Evolutionary conservation across 2,329 filamentous ascomycete species (phyloP).

Genomic region (Cordyceps fumosorosea): DNA sequence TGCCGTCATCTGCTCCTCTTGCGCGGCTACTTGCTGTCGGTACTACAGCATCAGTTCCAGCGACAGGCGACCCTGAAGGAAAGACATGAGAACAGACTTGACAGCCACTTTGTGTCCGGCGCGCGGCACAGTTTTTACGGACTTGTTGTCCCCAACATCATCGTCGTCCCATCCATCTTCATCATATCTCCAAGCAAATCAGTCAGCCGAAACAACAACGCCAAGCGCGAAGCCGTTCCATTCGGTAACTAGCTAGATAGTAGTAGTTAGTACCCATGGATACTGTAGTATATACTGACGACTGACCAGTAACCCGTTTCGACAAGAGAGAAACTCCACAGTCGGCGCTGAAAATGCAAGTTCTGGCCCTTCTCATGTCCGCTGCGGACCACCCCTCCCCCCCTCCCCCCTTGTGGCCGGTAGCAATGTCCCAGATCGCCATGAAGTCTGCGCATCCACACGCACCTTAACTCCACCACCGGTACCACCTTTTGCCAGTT

Average conservation of each 20-base stretch:
- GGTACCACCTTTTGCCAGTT: background rate
- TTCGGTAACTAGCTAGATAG: no score
- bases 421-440: constrained; percentile 13
- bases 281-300: no score
- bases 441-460: constrained; percentile 7
- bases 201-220: background rate
- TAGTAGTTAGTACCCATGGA: background rate
- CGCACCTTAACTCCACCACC: background rate
- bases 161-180: no score
- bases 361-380: constrained; percentile 1
- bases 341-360: background rate
- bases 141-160: constrained; percentile 1
- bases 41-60: no score
- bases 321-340: background rate
- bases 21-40: background rate
- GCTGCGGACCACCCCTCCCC: background rate
- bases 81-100: background rate
- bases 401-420: background rate
- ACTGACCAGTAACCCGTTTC: background rate
- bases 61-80: background rate
- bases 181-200: no score
- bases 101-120: background rate
- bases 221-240: background rate
- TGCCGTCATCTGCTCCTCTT: background rate
- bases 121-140: background rate